Base-by-base conservation (phyloP, 176 grass and related monocot species). In the Triticum monococcum region DNA sequence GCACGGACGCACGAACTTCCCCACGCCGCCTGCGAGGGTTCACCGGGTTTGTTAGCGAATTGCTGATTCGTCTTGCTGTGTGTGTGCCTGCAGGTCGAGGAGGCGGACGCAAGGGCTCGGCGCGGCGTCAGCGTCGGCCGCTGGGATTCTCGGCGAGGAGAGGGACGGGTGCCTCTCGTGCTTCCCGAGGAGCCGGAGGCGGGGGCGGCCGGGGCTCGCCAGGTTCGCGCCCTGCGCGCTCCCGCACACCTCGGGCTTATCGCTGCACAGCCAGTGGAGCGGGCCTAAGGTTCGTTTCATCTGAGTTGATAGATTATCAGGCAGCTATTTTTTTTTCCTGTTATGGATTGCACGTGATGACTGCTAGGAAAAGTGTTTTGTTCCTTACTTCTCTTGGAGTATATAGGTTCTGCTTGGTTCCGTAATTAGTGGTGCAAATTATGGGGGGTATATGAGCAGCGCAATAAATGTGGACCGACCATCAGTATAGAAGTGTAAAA, bases 131-230 rank as follows among this genome's bases (percentile, higher is more conserved):
- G 60, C 77, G 62, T 31, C 20, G 3, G 28, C 64, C 4, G 14
- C 43, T 7, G 85, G 85, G 84, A 14, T 68, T 31, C 22, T 48
- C 26, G 64, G 50, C 16, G 69, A 75, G 61, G 81, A 84, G 62
- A 84, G 70, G 48, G 81, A 79, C 61, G 89, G 62, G 2, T 91
- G 89, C 77, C 89, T 91, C 14, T 88, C 89, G 69, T 91, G 89
- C 89, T 88, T 88, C 69, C 77, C 85, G 16, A 88, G 3, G 81
- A 64, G n/a, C n/a, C 65, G 64, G 64, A 81, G 81, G 50, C 76
- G 85, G 22, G 86, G 81, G 12, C 79, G 89, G 23, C 43, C 77
- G 22, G 81, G 85, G 48, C 61, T 91, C 81, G 81, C 81, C 8
- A 87, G 77, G 48, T 63, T 91, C 22, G 68, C 81, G 69, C 89